These are phyloP conservation scores for Zygnema circumcarinatum DNA, from an alignment of 139 green algal species.

Conservation along the genomic window DNA sequence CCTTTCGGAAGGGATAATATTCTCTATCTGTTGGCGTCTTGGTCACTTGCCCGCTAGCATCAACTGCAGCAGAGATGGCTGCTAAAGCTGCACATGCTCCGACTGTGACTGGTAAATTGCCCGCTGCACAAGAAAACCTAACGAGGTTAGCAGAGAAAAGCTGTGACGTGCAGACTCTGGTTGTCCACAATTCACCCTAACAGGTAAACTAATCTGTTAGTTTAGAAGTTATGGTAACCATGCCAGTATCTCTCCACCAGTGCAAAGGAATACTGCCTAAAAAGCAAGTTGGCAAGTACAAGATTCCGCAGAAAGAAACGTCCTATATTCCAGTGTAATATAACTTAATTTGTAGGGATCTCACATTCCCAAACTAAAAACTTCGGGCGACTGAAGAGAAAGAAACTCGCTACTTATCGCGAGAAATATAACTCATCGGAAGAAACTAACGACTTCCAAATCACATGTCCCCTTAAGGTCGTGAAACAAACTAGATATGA, in stretches of 20 bases:
- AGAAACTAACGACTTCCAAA: no score
- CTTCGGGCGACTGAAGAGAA: no score
- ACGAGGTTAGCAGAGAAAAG: neutral
- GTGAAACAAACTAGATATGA: no score
- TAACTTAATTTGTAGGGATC: no score
- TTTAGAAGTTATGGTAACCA: neutral
- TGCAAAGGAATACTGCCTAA: no score
- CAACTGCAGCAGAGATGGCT: slow-evolving; percentile 30
- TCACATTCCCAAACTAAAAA: no score
- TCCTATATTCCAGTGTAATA: no score
- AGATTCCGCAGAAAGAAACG: no score
- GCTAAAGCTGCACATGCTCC: slow-evolving; percentile 34
- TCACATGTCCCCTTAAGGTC: no score
- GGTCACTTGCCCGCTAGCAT: slow-evolving; percentile 32
- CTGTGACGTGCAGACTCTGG: neutral
- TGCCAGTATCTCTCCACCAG: neutral
- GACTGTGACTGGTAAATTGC: slow-evolving; percentile 1
- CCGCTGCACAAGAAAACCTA: slow-evolving; percentile 29
- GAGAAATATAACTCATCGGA: no score
- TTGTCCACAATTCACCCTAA: neutral
- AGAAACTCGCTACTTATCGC: no score
- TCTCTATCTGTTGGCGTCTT: slow-evolving; percentile 19
- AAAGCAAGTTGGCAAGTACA: no score
- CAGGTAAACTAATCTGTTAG: neutral
- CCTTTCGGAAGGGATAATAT: slow-evolving; percentile 28